Percentiles rank a stretch among this genome's conserved stretches.
Conservation (phyloP, 176 grass and related monocot genomes). For the Alopecurus myosuroides region DNA sequence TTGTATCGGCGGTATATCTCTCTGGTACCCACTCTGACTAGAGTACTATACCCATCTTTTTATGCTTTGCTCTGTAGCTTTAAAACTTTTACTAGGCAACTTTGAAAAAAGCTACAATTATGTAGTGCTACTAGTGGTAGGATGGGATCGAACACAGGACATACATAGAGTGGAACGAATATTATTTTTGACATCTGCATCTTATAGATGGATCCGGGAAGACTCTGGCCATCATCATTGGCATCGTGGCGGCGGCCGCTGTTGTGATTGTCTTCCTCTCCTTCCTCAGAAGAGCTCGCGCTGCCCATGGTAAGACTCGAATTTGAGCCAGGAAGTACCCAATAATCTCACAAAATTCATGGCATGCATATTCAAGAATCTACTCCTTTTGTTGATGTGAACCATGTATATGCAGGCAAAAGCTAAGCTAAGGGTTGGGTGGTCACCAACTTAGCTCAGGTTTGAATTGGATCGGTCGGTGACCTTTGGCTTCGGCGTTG, state of each 20-base stretch:
- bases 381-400: neutral
- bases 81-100: constrained; percentile 24
- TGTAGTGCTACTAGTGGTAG: neutral
- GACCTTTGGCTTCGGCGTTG: constrained; percentile 42
- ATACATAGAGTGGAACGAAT: neutral
- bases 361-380: neutral
- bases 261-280: constrained; percentile 62
- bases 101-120: constrained; percentile 33
- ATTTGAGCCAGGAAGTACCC: neutral
- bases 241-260: constrained; percentile 51
- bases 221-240: constrained; percentile 75
- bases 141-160: neutral
- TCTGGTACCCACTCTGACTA: constrained; percentile 9
- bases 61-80: constrained; percentile 28
- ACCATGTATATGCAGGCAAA: constrained; percentile 62
- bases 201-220: constrained; percentile 54
- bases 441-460: constrained; percentile 16
- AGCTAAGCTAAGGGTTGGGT: constrained; percentile 18
- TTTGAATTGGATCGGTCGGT: constrained; percentile 35
- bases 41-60: constrained; percentile 13
- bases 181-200: neutral
- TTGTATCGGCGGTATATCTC: constrained; percentile 39
- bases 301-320: constrained; percentile 20
- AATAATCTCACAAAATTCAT: neutral
- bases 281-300: constrained; percentile 46